A percentile compares a stretch with the other conserved stretches of the same genome.
Conservation (phyloP, 2,329 filamentous ascomycete genomes). For the Neobulgaria alba region DNA sequence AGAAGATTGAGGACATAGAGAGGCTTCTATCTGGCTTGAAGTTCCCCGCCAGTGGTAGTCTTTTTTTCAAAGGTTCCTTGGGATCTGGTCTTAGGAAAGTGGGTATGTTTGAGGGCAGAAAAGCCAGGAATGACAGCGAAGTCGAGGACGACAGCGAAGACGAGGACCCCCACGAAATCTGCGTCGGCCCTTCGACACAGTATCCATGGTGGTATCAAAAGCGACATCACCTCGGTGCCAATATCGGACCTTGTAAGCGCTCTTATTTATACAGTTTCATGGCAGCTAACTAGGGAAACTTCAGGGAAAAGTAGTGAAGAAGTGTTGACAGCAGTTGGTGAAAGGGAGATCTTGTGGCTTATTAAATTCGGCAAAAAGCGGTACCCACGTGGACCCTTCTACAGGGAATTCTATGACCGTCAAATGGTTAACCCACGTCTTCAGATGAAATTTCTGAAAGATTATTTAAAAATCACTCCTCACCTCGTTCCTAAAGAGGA, state of each 20-base stretch:
- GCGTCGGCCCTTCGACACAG: constrained; percentile 17
- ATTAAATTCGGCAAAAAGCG: too few relatives aligned
- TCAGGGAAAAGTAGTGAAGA: constrained; percentile 12
- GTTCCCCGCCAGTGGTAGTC: constrained; percentile 15
- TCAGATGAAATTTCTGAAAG: too few relatives aligned
- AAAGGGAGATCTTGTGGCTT: too few relatives aligned
- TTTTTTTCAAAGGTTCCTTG: constrained; percentile 16
- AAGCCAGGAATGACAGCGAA: too few relatives aligned
- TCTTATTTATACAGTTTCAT: constrained; percentile 2
- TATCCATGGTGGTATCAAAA: constrained; percentile 18
- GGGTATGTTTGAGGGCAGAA: too few relatives aligned
- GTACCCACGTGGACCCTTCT: too few relatives aligned
- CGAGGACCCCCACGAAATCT: constrained; percentile 10
- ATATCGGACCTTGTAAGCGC: constrained; percentile 15
- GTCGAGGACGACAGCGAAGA: constrained; percentile 6
- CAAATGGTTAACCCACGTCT: too few relatives aligned
- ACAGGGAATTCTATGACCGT: too few relatives aligned
- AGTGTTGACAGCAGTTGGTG: too few relatives aligned
- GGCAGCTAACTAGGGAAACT: constrained; percentile 5
- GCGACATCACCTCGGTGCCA: constrained; percentile 12
- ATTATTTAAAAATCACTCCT: constrained; percentile 16
- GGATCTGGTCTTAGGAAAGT: constrained; percentile 12
- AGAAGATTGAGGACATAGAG: constrained; percentile 16
- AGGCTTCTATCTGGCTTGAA: constrained; percentile 12
- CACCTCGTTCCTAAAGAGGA: constrained; percentile 12